Evolutionary conservation across 768 basidiomycete species (phyloP), one percentile per base, ranked within the genome.

Genomic region (Vararia minispora): DNA sequence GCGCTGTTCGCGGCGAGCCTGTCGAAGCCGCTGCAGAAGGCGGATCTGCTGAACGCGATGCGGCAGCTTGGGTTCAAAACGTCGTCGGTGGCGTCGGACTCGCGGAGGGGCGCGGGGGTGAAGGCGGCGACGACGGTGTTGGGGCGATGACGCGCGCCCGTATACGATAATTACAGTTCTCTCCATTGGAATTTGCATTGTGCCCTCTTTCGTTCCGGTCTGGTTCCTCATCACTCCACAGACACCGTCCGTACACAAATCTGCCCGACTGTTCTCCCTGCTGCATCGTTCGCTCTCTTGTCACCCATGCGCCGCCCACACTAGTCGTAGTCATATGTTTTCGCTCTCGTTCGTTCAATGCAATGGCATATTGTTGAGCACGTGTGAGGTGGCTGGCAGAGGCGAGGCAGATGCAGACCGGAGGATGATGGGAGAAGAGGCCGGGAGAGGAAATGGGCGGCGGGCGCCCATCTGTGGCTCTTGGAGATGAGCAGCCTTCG

Each of bases 61-160:
- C 79, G 81, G 28, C 79, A 85, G 52, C 70, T 95, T 41, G 91
- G 91, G 20, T 94, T 95, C 71, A 89, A 79, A 69, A 87, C 84
- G 17, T 76, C 83, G 13, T 76, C 82, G 12, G 68, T 75, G 46
- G 31, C 79, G 71, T 48, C 76, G 70, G 25, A 42, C 14, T 18
- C 11, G 16, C 34, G 37, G 33, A 33, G 38, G 4, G 41, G 39
- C 35, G n/a, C n/a, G n/a, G n/a, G n/a, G n/a, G n/a, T n/a, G n/a
- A n/a, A n/a, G n/a, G n/a, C n/a, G n/a, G 37, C 40, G 24, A 47
- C 40, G 28, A 20, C 37, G 12, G 35, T 42, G 4, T 37, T 32
- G 16, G 16, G 34, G 16, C 44, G 48, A 38, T 46, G 37, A 46
- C 26, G 21, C 27, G 43, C 28, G 28, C 31, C 24, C 16, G 35